These are phyloP conservation scores for Picochlorum sp. DNA, from an alignment of 139 green algal species.

Conservation along the genomic window DNA sequence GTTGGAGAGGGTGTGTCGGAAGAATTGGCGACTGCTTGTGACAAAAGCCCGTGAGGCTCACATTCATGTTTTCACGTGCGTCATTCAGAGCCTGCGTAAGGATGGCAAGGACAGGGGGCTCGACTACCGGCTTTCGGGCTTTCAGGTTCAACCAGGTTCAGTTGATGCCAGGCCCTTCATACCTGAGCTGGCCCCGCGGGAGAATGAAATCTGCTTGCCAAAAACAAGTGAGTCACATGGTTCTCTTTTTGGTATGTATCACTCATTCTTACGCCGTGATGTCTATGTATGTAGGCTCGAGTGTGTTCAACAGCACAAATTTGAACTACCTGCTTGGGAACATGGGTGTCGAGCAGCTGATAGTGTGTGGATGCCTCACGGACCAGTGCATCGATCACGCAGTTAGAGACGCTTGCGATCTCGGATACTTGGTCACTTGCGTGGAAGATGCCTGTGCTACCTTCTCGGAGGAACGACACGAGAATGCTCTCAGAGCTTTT, in stretches of 20 bases:
- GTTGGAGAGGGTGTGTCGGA: constrained; percentile 11
- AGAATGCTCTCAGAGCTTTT: constrained; percentile 27
- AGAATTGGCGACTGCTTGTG: constrained; percentile 10
- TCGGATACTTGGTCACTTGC: constrained; percentile 52
- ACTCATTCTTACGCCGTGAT: no score
- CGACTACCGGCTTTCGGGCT: constrained; percentile 68
- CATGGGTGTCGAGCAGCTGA: constrained; percentile 41
- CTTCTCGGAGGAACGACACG: constrained; percentile 36
- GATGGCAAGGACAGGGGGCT: constrained; percentile 52
- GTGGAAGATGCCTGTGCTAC: constrained; percentile 42
- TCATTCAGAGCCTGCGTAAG: constrained; percentile 49
- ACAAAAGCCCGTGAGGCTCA: constrained; percentile 8
- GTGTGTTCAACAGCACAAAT: constrained; percentile 55
- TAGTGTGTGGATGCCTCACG: constrained; percentile 53
- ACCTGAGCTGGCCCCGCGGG: constrained; percentile 27
- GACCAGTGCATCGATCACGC: constrained; percentile 69
- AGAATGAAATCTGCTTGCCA: constrained; percentile 59
- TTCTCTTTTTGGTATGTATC: no score
- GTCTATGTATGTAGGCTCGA: constrained; percentile 1
- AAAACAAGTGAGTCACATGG: constrained; percentile 35
- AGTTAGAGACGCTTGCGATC: constrained; percentile 54
- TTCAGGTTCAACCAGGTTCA: constrained; percentile 57
- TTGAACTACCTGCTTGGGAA: constrained; percentile 43
- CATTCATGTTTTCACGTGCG: constrained; percentile 55
- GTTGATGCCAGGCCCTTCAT: constrained; percentile 47